Base-by-base conservation (phyloP, 208 protist species). In the Acanthamoeba triangularis region DNA sequence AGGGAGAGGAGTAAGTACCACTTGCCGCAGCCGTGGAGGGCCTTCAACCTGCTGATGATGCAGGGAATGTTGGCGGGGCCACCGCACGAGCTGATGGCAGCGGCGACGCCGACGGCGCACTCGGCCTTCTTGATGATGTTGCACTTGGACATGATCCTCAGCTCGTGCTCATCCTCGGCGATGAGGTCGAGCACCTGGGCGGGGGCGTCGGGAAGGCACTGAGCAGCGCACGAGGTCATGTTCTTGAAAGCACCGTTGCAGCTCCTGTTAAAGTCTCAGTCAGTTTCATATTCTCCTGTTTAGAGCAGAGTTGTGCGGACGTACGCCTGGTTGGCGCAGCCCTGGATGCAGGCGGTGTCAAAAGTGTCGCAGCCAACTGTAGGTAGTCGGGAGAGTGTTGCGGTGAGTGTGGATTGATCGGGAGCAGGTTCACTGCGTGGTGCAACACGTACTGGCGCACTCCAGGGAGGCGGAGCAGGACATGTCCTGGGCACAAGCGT, bases 51-150 rank as follows among this genome's bases (percentile, higher is more conserved):
- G 67, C 30, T 37, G 67, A 74, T 74, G 67, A 74, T 74, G 67
- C 67, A 74, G 67, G 67, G 67, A 8, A 74, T 74, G 67, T 74
- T 37, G 20, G 14, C 67, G 28, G 28, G 16, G 33, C 67, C 67
- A 37, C 67, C 67, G 67, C 67, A 74, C 20, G 67, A 30, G 67
- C 28, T 37, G 28, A 74, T 74, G 67, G 67, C 67, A 25, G 25
- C 67, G 7, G 67, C 67, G 14, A 74, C 33, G 67, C 67, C 67
- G 3, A 37, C 33, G 67, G 67, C 67, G 67, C 67, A 74, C 67
- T 74, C 33, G 28, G 67, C 67, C 67, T 74, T 74, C 67, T 74
- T 30, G 67, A 74, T 74, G 67, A 74, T 74, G 67, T 74, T 74
- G 33, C 67, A 74, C 33, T 74, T 74, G 67, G 67, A 74, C 67